A percentile compares a stretch with the other conserved stretches of the same genome.
Conservation (phyloP, 306 rosid species). For the Casuarina cunninghamiana region DNA sequence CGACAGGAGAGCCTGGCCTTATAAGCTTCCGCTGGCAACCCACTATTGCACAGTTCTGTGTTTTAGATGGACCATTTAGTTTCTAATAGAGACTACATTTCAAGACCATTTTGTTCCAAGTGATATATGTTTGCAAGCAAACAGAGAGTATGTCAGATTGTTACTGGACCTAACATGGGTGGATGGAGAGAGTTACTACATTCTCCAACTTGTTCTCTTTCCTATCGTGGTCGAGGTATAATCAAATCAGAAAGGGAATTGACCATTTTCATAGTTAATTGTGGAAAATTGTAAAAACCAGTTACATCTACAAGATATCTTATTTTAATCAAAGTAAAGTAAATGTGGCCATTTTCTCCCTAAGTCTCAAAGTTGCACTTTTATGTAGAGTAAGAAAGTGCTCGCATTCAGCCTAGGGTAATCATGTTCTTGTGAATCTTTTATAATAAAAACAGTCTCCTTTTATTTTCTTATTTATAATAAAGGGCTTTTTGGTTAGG, state of each 20-base stretch:
- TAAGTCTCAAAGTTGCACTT: not conserved
- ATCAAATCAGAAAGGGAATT: constrained; percentile 1
- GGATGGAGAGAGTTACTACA: constrained; percentile 85
- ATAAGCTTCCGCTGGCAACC: too few species aligned
- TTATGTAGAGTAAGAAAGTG: constrained; percentile 5
- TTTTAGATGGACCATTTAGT: too few species aligned
- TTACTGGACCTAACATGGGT: constrained; percentile 99
- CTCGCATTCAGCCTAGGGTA: constrained; percentile 3
- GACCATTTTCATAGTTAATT: not conserved
- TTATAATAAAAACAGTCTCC: not conserved
- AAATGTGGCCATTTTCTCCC: not conserved
- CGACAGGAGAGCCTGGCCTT: too few species aligned
- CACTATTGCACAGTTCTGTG: too few species aligned
- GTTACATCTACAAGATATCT: not conserved
- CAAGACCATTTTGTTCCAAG: constrained; percentile 91
- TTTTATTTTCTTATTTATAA: constrained; percentile 12
- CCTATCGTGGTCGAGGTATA: constrained; percentile 92
- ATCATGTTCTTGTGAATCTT: constrained; percentile 10
- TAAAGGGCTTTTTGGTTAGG: constrained; percentile 1
- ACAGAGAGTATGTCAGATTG: constrained; percentile 78
- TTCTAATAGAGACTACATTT: constrained; percentile 65
- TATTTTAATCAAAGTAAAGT: not conserved
- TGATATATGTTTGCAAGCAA: constrained; percentile 68
- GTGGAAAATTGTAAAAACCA: not conserved
- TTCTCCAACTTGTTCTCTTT: constrained; percentile 93